phyloP scores from a whole-genome alignment of 352 stramenopile genomes.

The Phytopythium mirpurense region DNA sequence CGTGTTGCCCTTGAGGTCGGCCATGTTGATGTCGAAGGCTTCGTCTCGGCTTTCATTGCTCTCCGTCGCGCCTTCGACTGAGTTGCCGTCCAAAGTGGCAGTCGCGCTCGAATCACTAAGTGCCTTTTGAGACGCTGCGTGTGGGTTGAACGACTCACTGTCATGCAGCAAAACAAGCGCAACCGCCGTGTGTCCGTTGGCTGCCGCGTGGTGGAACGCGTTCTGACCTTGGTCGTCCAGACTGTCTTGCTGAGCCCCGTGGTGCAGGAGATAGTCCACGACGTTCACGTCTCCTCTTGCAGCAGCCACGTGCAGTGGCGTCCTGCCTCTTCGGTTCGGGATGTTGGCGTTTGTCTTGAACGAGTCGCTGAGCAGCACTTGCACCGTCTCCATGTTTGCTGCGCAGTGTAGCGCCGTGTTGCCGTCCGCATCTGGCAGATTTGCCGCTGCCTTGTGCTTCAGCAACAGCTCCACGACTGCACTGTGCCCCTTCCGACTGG shows the following conservation, averaged over 20 bases:
- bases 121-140: neutral
- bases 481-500: slow-evolving; percentile 61
- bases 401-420: slow-evolving; percentile 78
- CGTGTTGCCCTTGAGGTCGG: slow-evolving; percentile 82
- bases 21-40: slow-evolving; percentile 70
- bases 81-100: neutral
- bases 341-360: slow-evolving; percentile 81
- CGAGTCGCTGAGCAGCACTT: slow-evolving; percentile 48
- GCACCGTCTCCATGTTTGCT: slow-evolving; percentile 56
- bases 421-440: slow-evolving; percentile 72
- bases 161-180: slow-evolving; percentile 69
- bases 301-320: slow-evolving; percentile 68
- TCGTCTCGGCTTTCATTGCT: slow-evolving; percentile 9
- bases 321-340: slow-evolving; percentile 65
- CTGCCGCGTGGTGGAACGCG: slow-evolving; percentile 74
- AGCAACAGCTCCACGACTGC: slow-evolving; percentile 60
- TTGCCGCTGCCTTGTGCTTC: slow-evolving; percentile 58
- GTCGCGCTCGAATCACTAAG: slow-evolving; percentile 4
- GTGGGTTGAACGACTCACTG: slow-evolving; percentile 16
- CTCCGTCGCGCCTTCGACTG: slow-evolving; percentile 5
- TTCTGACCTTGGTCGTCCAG: slow-evolving; percentile 83
- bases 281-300: slow-evolving; percentile 67
- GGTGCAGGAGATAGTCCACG: slow-evolving; percentile 64
- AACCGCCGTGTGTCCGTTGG: slow-evolving; percentile 72
- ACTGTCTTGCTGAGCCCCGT: slow-evolving; percentile 65